Evolutionary conservation across 306 rosid genomes (phyloP).

Genomic region (Dalbergia oliveri): DNA sequence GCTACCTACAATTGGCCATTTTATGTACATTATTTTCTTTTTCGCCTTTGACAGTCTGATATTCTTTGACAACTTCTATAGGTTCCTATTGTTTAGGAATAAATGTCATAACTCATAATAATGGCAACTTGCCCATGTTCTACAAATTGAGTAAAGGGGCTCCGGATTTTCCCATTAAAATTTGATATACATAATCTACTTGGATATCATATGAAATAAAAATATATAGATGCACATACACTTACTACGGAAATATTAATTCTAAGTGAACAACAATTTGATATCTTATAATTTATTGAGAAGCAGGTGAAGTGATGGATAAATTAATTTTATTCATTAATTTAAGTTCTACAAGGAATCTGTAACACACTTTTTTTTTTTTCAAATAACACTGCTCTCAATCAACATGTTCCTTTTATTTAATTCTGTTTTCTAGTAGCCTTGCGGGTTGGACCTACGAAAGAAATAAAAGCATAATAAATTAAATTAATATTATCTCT

Average conservation of each 20-base stretch:
- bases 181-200: not conserved
- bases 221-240: too few species aligned
- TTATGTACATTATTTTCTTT: constrained; percentile 22
- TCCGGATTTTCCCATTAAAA: not conserved
- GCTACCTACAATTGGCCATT: not conserved
- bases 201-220: too few species aligned
- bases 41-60: not conserved
- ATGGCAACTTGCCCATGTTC: not conserved
- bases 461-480: not conserved
- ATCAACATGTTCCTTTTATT: not conserved
- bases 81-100: constrained; percentile 36
- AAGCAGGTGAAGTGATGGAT: too few species aligned
- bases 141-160: not conserved
- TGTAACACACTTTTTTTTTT: not conserved
- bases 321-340: too few species aligned
- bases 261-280: too few species aligned
- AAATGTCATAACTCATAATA: not conserved
- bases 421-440: not conserved
- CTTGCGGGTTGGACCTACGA: not conserved
- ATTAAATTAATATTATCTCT: too few species aligned
- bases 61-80: constrained; percentile 31
- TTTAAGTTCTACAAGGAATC: not conserved
- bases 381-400: not conserved
- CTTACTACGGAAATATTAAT: too few species aligned
- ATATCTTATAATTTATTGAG: too few species aligned